These are phyloP conservation scores for Uronychia setigera DNA, from an alignment of 73 alveolate genomes.

Conservation along the genomic window DNA sequence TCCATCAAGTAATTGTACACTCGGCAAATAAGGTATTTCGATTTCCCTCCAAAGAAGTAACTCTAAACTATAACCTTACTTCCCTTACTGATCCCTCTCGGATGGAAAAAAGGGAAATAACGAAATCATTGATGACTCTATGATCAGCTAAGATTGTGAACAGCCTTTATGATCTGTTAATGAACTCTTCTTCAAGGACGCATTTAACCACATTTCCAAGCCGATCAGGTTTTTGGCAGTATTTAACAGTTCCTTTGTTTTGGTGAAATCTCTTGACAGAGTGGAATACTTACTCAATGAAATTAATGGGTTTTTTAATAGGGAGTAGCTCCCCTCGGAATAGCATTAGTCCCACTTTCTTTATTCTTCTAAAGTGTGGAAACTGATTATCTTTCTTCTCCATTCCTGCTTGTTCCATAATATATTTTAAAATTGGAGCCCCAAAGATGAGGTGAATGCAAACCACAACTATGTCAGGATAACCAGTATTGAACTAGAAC, in stretches of 20 bases:
- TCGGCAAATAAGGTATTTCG: background rate
- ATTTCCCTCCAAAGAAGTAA: background rate
- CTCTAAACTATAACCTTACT: background rate
- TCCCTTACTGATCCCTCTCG: background rate
- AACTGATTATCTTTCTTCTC: background rate
- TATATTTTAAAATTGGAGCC: background rate
- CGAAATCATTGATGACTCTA: background rate
- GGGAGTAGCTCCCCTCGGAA: background rate
- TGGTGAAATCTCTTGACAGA: background rate
- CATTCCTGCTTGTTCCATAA: background rate
- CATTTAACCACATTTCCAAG: background rate
- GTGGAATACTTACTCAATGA: background rate
- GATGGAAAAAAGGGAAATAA: background rate
- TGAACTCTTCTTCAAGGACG: background rate
- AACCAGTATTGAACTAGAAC: background rate
- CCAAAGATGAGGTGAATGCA: background rate
- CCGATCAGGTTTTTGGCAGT: background rate
- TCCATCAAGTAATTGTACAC: background rate
- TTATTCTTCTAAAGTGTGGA: background rate
- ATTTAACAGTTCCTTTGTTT: background rate
- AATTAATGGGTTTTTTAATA: background rate
- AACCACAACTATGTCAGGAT: background rate
- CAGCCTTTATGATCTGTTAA: background rate
- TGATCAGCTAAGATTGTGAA: background rate
- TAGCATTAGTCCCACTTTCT: background rate